These are phyloP conservation scores for Reticulascus tulasneorum DNA, from an alignment of 2,329 filamentous ascomycete species.

Conservation along the genomic window DNA sequence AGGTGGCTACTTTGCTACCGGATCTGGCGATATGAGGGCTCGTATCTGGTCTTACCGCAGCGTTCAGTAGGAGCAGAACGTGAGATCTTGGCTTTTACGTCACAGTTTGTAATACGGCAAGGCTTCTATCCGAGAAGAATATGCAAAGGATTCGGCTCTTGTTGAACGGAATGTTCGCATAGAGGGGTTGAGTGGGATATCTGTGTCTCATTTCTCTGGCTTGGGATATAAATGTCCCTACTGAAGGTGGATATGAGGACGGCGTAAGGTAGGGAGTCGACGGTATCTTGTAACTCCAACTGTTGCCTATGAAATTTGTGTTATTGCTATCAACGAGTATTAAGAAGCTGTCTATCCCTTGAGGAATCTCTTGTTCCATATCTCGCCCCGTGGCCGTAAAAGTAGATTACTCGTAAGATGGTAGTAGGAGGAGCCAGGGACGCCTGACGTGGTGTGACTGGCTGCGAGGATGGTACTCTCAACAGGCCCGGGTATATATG, in stretches of 20 bases:
- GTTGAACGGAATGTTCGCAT: too few relatives aligned
- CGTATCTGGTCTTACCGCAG: slow-evolving; percentile 86
- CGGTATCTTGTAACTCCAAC: slow-evolving; percentile 11
- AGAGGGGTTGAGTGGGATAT: slow-evolving; percentile 1
- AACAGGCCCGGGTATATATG: not conserved
- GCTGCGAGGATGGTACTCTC: too few relatives aligned
- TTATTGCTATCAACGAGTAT: too few relatives aligned
- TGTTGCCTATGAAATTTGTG: slow-evolving; percentile 13
- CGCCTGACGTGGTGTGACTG: too few relatives aligned
- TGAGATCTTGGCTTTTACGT: too few relatives aligned
- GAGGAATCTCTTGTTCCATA: not conserved
- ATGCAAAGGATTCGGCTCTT: too few relatives aligned
- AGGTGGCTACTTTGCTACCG: slow-evolving; percentile 87
- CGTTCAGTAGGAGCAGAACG: slow-evolving; percentile 10
- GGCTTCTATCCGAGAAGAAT: too few relatives aligned
- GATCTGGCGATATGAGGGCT: slow-evolving; percentile 95
- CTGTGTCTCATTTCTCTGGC: slow-evolving; percentile 4
- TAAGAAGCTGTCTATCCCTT: slow-evolving; percentile 2
- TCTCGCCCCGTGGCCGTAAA: too few relatives aligned
- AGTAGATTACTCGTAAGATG: too few relatives aligned
- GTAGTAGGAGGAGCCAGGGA: too few relatives aligned
- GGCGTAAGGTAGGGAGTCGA: slow-evolving; percentile 14
- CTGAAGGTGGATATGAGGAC: slow-evolving; percentile 5
- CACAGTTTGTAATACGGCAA: too few relatives aligned
- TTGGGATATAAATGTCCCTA: slow-evolving; percentile 6